Percentiles rank a stretch among this genome's conserved stretches.
phyloP scores from a whole-genome alignment of 306 rosid genomes.

The Elaeagnus macrophylla region DNA sequence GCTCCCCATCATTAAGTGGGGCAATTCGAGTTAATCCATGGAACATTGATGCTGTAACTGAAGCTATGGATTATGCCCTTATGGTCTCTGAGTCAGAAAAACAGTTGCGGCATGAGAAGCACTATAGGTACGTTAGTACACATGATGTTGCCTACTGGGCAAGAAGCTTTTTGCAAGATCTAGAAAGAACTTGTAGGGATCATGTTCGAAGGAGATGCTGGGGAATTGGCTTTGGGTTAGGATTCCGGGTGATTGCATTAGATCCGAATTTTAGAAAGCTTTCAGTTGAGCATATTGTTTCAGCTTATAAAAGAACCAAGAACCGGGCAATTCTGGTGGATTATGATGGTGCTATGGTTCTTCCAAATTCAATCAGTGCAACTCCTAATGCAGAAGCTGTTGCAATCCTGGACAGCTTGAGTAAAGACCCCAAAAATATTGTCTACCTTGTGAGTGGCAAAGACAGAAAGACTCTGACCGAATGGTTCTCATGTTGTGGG shows the following conservation, averaged over 20 bases:
- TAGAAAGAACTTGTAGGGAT: slow-evolving; percentile 77
- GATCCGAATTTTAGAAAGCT: slow-evolving; percentile 85
- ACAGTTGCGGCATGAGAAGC: slow-evolving; percentile 80
- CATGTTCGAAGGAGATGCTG: slow-evolving; percentile 79
- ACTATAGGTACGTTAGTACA: slow-evolving; percentile 73
- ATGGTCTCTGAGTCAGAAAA: slow-evolving; percentile 55
- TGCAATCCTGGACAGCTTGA: slow-evolving; percentile 53
- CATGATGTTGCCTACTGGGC: slow-evolving; percentile 97
- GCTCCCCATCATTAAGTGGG: slow-evolving; percentile 86
- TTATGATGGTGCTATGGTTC: slow-evolving; percentile 70
- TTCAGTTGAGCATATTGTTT: slow-evolving; percentile 72
- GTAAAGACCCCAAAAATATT: slow-evolving; percentile 59
- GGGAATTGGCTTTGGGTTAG: slow-evolving; percentile 91
- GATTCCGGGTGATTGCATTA: slow-evolving; percentile 76
- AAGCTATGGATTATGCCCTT: slow-evolving; percentile 82
- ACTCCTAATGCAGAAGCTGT: slow-evolving; percentile 59
- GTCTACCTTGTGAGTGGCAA: slow-evolving; percentile 85
- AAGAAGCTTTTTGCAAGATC: slow-evolving; percentile 76
- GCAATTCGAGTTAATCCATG: slow-evolving; percentile 88
- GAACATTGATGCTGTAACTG: slow-evolving; percentile 83
- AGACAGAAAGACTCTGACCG: slow-evolving; percentile 50
- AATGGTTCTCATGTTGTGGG: slow-evolving; percentile 73
- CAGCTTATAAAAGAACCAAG: slow-evolving; percentile 72
- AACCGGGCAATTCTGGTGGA: slow-evolving; percentile 73
- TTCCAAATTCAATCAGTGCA: slow-evolving; percentile 52